Conservation (phyloP, 148 eudicot genomes). For the Rhododendron molle region DNA sequence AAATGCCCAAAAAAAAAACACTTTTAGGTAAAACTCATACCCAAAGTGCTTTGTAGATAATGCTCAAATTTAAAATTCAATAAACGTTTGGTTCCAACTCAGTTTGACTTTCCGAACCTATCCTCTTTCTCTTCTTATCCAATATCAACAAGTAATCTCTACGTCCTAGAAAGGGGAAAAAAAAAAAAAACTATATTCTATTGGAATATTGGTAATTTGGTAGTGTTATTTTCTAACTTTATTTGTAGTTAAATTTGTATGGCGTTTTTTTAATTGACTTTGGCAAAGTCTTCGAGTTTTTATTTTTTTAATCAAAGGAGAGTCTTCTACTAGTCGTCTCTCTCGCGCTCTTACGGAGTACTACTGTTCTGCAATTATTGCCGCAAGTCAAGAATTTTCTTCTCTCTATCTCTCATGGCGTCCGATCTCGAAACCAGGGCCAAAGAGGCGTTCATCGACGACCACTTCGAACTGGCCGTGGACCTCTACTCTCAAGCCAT, state of each 20-base stretch:
- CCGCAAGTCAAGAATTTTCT: not conserved
- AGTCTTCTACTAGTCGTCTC: not conserved
- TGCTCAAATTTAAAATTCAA: not conserved
- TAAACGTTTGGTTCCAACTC: not conserved
- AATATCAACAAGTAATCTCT: no score
- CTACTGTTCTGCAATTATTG: not conserved
- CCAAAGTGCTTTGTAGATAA: not conserved
- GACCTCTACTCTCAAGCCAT: conserved; percentile 86
- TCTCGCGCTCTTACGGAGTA: not conserved
- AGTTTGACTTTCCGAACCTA: not conserved
- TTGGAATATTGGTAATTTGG: no score
- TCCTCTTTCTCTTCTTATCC: not conserved
- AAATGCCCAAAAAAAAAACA: not conserved
- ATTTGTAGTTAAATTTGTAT: no score
- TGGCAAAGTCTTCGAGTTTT: not conserved
- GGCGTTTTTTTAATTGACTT: not conserved
- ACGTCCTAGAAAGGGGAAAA: no score
- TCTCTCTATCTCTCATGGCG: conserved; percentile 39
- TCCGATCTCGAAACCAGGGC: conserved; percentile 66
- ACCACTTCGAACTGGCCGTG: conserved; percentile 91
- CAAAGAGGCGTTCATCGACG: conserved; percentile 88
- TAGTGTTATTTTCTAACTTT: no score
- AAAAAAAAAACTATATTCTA: no score
- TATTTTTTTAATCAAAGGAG: not conserved
- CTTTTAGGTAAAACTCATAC: not conserved